A percentile compares a stretch with the other conserved stretches of the same genome.
These are phyloP conservation scores for Metschnikowia dekortorum DNA, from an alignment of 805 yeast species.

Conservation along the genomic window DNA sequence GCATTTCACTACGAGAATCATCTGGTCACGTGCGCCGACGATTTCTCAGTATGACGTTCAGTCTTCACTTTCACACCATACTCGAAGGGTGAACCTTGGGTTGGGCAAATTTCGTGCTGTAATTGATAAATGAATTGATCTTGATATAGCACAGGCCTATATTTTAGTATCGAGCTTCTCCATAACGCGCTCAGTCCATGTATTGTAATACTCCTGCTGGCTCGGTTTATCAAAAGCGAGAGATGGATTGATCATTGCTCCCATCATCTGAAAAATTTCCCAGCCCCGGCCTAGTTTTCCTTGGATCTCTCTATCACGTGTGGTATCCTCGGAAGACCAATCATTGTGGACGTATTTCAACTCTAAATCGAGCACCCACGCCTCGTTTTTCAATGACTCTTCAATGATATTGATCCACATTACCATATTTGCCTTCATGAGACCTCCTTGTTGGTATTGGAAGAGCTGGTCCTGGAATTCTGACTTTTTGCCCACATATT, in stretches of 20 bases:
- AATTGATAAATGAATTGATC: background rate
- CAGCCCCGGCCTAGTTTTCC: constrained; percentile 32
- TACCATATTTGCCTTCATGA: constrained; percentile 44
- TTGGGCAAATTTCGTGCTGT: too few relatives aligned
- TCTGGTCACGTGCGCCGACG: background rate
- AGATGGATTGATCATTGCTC: constrained; percentile 33
- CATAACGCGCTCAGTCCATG: constrained; percentile 24
- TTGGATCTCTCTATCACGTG: constrained; percentile 21
- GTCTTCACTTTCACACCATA: too few relatives aligned
- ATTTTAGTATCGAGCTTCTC: constrained; percentile 5
- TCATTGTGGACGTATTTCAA: constrained; percentile 36
- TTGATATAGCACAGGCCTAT: background rate
- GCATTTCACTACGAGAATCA: background rate
- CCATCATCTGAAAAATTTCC: constrained; percentile 27
- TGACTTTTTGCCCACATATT: constrained; percentile 47
- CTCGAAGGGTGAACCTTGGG: too few relatives aligned
- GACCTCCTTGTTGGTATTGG: constrained; percentile 50
- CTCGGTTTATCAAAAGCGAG: constrained; percentile 25
- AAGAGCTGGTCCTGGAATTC: constrained; percentile 49
- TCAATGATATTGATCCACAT: constrained; percentile 53
- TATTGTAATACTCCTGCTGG: constrained; percentile 29
- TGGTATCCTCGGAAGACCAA: constrained; percentile 20
- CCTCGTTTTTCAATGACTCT: constrained; percentile 49
- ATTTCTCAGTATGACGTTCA: background rate
- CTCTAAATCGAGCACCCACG: constrained; percentile 60